phyloP scores from a whole-genome alignment of 306 rosid genomes.

The Neltuma alba region DNA sequence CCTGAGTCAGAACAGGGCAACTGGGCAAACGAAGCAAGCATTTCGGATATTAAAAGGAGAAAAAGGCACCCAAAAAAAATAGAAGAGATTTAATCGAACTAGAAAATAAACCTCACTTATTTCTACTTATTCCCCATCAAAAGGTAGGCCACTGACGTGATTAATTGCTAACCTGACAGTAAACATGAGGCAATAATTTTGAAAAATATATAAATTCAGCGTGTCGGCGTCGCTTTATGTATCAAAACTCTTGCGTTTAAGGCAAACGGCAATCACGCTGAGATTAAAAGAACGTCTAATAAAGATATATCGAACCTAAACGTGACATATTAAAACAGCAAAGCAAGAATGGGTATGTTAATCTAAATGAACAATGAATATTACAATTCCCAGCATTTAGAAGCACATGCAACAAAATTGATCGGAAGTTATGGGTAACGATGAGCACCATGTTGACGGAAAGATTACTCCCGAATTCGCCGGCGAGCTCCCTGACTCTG shows the following conservation, averaged over 20 bases:
- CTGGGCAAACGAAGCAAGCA: not conserved
- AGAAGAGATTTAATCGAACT: conserved; percentile 29
- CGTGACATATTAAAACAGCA: not conserved
- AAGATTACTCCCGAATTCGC: conserved; percentile 69
- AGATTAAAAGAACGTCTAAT: conserved; percentile 2
- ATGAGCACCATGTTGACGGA: conserved; percentile 65
- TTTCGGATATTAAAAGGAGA: not conserved
- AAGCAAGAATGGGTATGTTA: not conserved
- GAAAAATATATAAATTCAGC: not conserved
- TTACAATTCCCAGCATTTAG: not conserved
- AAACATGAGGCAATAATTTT: not conserved
- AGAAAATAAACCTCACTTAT: not conserved
- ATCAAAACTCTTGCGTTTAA: conserved; percentile 26
- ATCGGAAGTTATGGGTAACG: not conserved
- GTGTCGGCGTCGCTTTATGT: conserved; percentile 16
- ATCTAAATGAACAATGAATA: not conserved
- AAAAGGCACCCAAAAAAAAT: not conserved
- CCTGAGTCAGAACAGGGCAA: not conserved
- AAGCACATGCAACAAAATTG: not conserved
- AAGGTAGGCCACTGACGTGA: conserved; percentile 27
- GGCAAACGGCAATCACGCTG: conserved; percentile 21
- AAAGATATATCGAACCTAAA: not conserved
- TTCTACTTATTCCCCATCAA: conserved; percentile 17
- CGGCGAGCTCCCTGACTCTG: conserved; percentile 80
- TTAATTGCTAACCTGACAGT: conserved; percentile 26